A percentile compares a stretch with the other conserved stretches of the same genome.
These are phyloP conservation scores for Trichoderma erinaceum DNA, from an alignment of 495 filamentous ascomycete species.

Conservation along the genomic window DNA sequence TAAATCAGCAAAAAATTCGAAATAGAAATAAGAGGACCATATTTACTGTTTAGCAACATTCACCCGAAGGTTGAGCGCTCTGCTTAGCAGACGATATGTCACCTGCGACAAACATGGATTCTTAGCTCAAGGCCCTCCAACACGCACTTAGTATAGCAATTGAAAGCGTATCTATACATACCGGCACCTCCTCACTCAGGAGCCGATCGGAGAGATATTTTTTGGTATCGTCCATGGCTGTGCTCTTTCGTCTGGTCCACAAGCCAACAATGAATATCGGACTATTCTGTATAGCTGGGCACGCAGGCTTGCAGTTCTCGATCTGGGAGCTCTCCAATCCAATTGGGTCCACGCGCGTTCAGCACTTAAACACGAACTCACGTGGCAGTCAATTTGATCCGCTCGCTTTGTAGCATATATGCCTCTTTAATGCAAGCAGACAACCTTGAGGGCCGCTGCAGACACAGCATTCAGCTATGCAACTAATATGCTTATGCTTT, in stretches of 20 bases:
- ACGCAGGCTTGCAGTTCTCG: not conserved
- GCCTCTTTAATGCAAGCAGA: not conserved
- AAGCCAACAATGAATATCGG: not conserved
- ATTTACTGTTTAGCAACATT: slow-evolving; percentile 69
- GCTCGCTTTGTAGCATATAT: not conserved
- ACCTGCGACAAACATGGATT: slow-evolving; percentile 40
- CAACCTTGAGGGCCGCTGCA: not conserved
- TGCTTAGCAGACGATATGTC: slow-evolving; percentile 66
- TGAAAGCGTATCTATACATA: slow-evolving; percentile 31
- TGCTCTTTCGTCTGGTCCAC: not conserved
- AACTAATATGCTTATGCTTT: not conserved
- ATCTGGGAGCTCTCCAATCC: not conserved
- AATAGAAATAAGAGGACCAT: slow-evolving; percentile 17
- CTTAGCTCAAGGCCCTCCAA: not conserved
- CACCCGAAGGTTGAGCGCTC: slow-evolving; percentile 65
- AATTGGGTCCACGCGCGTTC: not conserved
- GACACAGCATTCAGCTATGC: not conserved
- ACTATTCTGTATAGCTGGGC: not conserved
- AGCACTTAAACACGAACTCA: slow-evolving; percentile 15
- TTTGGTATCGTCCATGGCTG: slow-evolving; percentile 52
- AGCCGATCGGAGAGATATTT: slow-evolving; percentile 61
- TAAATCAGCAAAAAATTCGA: not conserved
- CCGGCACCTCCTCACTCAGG: slow-evolving; percentile 58
- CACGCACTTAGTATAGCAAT: not conserved
- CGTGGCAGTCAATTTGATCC: not conserved